phyloP scores from a whole-genome alignment of 345 rosid species.

The Rhodomyrtus tomentosa region DNA sequence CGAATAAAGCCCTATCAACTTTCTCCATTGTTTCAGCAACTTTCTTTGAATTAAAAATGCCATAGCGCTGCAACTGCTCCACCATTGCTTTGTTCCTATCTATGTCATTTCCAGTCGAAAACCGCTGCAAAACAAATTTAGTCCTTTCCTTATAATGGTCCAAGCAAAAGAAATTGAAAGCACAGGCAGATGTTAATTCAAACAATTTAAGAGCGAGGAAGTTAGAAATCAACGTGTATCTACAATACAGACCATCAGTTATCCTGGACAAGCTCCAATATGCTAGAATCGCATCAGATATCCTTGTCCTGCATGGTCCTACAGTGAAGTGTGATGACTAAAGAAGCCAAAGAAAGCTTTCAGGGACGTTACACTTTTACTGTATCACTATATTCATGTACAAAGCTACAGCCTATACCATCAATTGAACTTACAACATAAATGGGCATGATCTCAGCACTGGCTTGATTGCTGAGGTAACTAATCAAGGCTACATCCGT shows the following conservation, averaged over 20 bases:
- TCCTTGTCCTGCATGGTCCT: neutral
- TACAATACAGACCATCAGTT: neutral
- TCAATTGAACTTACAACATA: neutral
- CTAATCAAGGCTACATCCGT: neutral
- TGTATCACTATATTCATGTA: neutral
- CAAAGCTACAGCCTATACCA: neutral
- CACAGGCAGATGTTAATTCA: neutral
- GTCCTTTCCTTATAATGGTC: neutral
- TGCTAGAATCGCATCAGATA: neutral
- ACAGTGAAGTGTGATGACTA: neutral
- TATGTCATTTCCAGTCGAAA: slow-evolving; percentile 33
- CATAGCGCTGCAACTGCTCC: slow-evolving; percentile 45
- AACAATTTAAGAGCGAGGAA: neutral
- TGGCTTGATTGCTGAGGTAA: neutral
- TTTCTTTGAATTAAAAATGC: slow-evolving; percentile 50
- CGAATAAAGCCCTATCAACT: slow-evolving; percentile 76
- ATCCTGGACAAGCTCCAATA: neutral
- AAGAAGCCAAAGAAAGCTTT: neutral
- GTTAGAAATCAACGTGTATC: neutral
- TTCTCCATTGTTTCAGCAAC: slow-evolving; percentile 80
- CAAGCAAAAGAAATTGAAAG: neutral
- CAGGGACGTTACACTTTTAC: neutral
- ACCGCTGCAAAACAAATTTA: slow-evolving; percentile 21
- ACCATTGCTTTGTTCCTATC: slow-evolving; percentile 63
- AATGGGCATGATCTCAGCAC: neutral